Percentiles rank a stretch among this genome's conserved stretches.
Evolutionary conservation across 2,329 filamentous ascomycete genomes (phyloP).

Genomic region (Thielaviopsis punctulata): DNA sequence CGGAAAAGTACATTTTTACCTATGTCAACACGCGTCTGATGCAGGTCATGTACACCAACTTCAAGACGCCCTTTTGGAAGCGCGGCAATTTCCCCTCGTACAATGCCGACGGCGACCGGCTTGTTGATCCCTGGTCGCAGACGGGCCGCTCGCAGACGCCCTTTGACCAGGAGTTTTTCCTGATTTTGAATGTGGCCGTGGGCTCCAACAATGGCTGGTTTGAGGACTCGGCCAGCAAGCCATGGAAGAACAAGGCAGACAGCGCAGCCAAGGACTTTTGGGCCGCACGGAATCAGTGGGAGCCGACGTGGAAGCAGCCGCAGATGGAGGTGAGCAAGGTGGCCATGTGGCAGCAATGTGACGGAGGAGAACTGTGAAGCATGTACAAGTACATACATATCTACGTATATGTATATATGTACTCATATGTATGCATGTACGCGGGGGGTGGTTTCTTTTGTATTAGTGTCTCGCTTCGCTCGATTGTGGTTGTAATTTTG

Average conservation of each 20-base stretch:
- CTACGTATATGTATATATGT: too few species aligned
- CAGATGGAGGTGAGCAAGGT: constrained; percentile 54
- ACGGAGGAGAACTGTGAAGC: constrained; percentile 33
- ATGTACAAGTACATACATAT: too few species aligned
- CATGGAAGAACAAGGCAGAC: constrained; percentile 54
- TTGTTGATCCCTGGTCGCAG: constrained; percentile 45
- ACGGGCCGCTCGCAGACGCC: constrained; percentile 47
- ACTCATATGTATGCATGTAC: too few species aligned
- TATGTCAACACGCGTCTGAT: constrained; percentile 67
- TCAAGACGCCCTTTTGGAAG: constrained; percentile 49
- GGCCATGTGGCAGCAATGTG: constrained; percentile 52
- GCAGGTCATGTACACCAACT: constrained; percentile 66
- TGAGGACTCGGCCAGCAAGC: constrained; percentile 54
- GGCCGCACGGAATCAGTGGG: constrained; percentile 47
- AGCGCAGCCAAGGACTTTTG: constrained; percentile 64
- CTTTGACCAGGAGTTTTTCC: constrained; percentile 60
- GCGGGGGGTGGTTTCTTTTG: too few species aligned
- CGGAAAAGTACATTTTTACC: constrained; percentile 72
- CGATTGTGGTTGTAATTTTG: too few species aligned
- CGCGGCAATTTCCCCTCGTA: constrained; percentile 50
- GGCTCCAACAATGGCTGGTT: constrained; percentile 76
- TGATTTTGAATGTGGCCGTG: constrained; percentile 60
- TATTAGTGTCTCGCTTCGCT: too few species aligned
- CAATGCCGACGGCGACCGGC: constrained; percentile 46
- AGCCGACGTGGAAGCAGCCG: constrained; percentile 52